Evolutionary conservation across 306 rosid species (phyloP), one percentile per base, ranked within the genome.

Genomic region (Acacia acuminata): DNA sequence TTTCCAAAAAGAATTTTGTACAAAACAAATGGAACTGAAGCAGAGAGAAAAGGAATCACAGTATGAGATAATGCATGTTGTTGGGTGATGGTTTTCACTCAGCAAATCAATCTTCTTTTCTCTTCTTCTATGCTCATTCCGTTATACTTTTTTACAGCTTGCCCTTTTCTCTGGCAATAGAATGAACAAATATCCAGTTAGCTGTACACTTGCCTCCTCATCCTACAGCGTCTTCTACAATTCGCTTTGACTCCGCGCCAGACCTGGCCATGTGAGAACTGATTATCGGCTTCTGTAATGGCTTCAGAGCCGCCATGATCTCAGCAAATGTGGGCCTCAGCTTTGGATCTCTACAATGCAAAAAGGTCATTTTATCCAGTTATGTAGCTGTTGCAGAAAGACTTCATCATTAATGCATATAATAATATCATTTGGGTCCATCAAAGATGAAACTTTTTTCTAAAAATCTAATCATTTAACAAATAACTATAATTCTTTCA

Each of bases 321-420:
- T 96, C 98, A 2, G 92, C 86, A 89, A 96, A 96, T 11, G 99
- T 79, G 38, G 99, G 99, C 84, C 99, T 92, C 87, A 91, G 79
- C 82, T 79, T 96, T 60, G 99, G 90, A 88, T 96, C 98, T 79
- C 99, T 96, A 79, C 79, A 88, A 82, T 76, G 77, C 84, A 87
- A 64, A 69, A 69, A 38, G 24, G 56, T 79, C 83, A 79, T 51
- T 48, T 19, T 12, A 42, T 45, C 73, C 44, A 73, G 64, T 74
- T 44, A 81, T 4, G 30, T 32, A 66, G 47, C 43, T n/a, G 44
- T 53, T 64, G 63, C 64, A 47, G 47, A 79, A 73, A 76, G 30
- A 61, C 44, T 78, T 65, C 22, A 16, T 40, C 50, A 4, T 42
- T 14, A 13, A 16, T 16, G 19, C 48, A 51, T 64, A 66, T 64